These are phyloP conservation scores for Verticillium longisporum DNA, from an alignment of 2,329 filamentous ascomycete genomes.

Conservation along the genomic window DNA sequence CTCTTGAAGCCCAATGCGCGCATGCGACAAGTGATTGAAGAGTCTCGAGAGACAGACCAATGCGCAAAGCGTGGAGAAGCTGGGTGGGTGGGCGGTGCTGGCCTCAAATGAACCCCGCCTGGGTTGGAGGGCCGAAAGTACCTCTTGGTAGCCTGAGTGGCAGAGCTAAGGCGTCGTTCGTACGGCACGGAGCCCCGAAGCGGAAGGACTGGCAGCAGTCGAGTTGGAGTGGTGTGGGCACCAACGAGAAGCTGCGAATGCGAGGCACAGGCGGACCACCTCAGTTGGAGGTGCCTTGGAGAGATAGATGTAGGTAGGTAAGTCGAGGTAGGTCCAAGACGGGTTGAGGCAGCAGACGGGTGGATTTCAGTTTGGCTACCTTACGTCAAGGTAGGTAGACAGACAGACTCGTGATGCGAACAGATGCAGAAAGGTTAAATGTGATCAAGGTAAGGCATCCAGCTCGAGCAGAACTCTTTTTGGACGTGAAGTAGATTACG, in stretches of 20 bases:
- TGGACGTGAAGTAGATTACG: not conserved
- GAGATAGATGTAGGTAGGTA: not conserved
- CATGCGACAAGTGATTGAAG: constrained; percentile 12
- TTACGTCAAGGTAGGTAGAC: not conserved
- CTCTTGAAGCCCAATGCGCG: constrained; percentile 6
- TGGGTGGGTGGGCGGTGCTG: not conserved
- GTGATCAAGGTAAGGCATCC: no score
- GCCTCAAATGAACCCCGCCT: not conserved
- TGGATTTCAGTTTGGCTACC: not conserved
- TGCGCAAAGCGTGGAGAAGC: not conserved
- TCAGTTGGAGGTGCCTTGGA: not conserved
- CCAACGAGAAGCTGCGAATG: not conserved
- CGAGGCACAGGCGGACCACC: not conserved
- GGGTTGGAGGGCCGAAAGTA: not conserved
- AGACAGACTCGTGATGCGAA: not conserved
- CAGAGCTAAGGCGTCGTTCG: not conserved
- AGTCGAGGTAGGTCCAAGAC: not conserved
- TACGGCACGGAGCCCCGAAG: not conserved
- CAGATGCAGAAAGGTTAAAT: not conserved
- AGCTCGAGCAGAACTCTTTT: not conserved
- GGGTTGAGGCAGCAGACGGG: not conserved
- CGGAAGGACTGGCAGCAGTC: not conserved
- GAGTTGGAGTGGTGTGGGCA: not conserved
- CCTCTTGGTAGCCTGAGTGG: not conserved
- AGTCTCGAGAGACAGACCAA: not conserved